These are phyloP conservation scores for Torulaspora pretoriensis DNA, from an alignment of 1,139 yeast genomes.

Conservation along the genomic window DNA sequence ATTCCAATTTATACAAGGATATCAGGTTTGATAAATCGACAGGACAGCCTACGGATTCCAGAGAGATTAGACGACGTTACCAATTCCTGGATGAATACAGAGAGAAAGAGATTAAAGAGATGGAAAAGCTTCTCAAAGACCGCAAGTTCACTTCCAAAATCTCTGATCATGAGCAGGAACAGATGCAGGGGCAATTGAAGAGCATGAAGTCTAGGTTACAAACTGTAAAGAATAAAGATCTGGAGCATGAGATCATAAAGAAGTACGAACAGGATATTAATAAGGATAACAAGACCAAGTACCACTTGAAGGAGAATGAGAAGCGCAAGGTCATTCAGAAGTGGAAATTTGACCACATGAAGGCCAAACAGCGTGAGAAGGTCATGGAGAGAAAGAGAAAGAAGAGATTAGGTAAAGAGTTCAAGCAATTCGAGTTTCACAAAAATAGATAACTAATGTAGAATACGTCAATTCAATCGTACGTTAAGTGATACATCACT, in stretches of 20 bases:
- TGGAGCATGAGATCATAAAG: constrained; percentile 60
- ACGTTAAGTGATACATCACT: constrained; percentile 5
- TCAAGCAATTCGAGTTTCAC: constrained; percentile 67
- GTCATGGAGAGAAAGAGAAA: constrained; percentile 91
- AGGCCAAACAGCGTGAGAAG: constrained; percentile 74
- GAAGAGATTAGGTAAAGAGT: constrained; percentile 88
- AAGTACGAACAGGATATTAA: constrained; percentile 40
- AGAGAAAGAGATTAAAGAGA: constrained; percentile 59
- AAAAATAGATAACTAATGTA: constrained; percentile 23
- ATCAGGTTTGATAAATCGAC: constrained; percentile 85
- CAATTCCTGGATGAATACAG: constrained; percentile 83
- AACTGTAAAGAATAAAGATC: constrained; percentile 69
- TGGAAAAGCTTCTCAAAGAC: constrained; percentile 55
- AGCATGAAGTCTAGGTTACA: constrained; percentile 73
- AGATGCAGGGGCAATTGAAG: constrained; percentile 51
- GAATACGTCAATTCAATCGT: background rate
- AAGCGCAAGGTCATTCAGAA: constrained; percentile 79
- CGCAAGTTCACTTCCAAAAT: constrained; percentile 47
- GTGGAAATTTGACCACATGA: constrained; percentile 85
- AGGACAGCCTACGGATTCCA: constrained; percentile 76
- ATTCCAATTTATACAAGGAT: constrained; percentile 57
- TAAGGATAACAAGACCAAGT: constrained; percentile 38
- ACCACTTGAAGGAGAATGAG: constrained; percentile 73
- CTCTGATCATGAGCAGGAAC: constrained; percentile 47
- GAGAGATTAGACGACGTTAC: constrained; percentile 67